Evolutionary conservation across 2,329 filamentous ascomycete species (phyloP), one percentile per base, ranked within the genome.

Genomic region (Calonectria montana): DNA sequence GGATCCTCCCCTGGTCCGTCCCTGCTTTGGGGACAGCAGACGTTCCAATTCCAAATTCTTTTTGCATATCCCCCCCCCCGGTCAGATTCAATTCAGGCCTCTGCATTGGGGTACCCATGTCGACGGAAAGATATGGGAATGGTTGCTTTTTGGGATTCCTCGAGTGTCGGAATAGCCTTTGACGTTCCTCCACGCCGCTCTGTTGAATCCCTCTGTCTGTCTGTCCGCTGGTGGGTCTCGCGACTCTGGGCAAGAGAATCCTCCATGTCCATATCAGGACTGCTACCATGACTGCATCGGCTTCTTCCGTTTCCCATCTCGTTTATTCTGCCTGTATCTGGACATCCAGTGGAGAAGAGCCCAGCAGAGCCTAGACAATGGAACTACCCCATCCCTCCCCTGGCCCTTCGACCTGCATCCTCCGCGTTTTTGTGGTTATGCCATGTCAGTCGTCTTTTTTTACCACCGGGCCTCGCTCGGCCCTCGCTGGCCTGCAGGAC

Each of bases 41-140:
- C 21, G 53, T 59, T 59, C 31, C 21, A 59, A 59, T 59, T 59
- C 53, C 53, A 59, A 59, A 59, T 59, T 59, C 53, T 59, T 59
- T 57, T 59, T 59, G 31, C 53, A 53, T 53, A 18, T 18, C 16
- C 16, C 50, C 21, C 53, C n/a, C 53, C 53, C 53, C 21, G 29
- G 53, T 25, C 53, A 18, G 53, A 59, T 59, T 59, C 31, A 39
- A 59, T 59, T 23, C 53, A 39, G 31, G 31, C 53, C 25, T 59
- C 53, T 41, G 53, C 53, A 59, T 59, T 31, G 23, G 4, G 31
- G 21, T 23, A 59, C 35, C 53, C 31, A 37, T 59, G 31, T 39
- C 53, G 21, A 59, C 53, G 18, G 35, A 27, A 35, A 59, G 53
- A 59, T 59, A 59, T 59, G 31, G 53, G 53, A 39, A 59, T 35